Percentiles rank a stretch among this genome's conserved stretches.
Conservation (phyloP, 176 grass and related monocot species). For the Lolium multiflorum region DNA sequence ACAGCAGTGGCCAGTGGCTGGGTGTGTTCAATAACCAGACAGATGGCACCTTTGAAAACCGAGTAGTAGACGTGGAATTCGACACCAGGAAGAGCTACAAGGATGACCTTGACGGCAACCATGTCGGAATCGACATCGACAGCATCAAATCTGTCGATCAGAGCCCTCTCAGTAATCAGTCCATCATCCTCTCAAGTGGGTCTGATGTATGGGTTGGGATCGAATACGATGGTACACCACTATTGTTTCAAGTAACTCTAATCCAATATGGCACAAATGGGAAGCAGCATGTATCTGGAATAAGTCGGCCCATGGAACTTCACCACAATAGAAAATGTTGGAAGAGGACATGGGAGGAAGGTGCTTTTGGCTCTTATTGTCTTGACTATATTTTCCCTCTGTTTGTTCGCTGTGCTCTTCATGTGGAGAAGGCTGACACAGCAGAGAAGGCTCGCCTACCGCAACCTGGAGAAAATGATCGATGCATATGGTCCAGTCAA, state of each 20-base stretch:
- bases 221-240: neutral
- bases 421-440: constrained; percentile 2
- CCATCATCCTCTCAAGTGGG: constrained; percentile 23
- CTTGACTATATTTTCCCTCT: neutral
- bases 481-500: constrained; percentile 39
- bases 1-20: constrained; percentile 48
- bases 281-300: neutral
- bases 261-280: neutral
- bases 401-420: neutral
- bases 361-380: neutral
- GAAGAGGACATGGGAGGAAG: neutral
- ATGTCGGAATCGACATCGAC: constrained; percentile 38
- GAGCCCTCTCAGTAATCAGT: neutral
- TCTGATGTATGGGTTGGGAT: constrained; percentile 10
- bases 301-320: neutral
- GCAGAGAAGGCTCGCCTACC: constrained; percentile 21
- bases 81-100: neutral
- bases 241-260: neutral
- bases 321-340: neutral
- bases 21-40: constrained; percentile 27
- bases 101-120: constrained; percentile 18
- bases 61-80: neutral
- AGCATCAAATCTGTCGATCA: neutral
- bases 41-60: neutral
- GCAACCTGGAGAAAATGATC: constrained; percentile 49